Base-by-base conservation (phyloP, 805 yeast genomes). In the Starmera caribaea region DNA sequence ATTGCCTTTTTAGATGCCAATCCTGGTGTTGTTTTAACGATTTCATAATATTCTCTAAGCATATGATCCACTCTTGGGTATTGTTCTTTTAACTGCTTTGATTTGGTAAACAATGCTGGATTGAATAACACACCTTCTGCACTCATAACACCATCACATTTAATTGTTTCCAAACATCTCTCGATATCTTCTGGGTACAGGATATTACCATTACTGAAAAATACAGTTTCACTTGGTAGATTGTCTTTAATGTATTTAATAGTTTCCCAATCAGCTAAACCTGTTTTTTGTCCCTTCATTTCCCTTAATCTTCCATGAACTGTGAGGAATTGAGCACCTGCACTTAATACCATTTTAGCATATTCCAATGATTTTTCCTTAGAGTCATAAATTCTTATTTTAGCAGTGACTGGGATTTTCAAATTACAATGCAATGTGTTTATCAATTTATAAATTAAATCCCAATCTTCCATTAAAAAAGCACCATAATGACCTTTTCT, bases 401-500 rank as follows among this genome's bases (percentile, higher is more conserved):
- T 92, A 2, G 97, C 97, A 0, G 98, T 92, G 12, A 92, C 96
- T 1, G 97, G 96, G 7, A 88, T 65, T 31, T 78, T 75, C 41
- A 90, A 68, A 51, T 87, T 78, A 0, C 69, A 73, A 59, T 88
- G 95, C 38, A 90, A 66, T 14, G 68, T 83, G 45, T 69, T 73
- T 46, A 92, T 88, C 44, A 92, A 67, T 38, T 66, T 71, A 51
- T 76, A 69, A 13, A 92, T 78, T 40, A 90, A 63, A 16, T 76
- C 85, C 97, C 97, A 92, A 53, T 92, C 96, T 41, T 92, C 99
- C 96, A 89, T 90, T 40, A 92, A 63, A 50, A 89, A 92, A 0
- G 97, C 80, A 1, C 99, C 99, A 57, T 92, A 92, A 46, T 85
- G 81, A 0, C 99, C 99, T 59, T 86, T 85, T 46, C 73, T 74